Evolutionary conservation across 495 filamentous ascomycete species (phyloP).

Genomic region (Daldinia loculata): DNA sequence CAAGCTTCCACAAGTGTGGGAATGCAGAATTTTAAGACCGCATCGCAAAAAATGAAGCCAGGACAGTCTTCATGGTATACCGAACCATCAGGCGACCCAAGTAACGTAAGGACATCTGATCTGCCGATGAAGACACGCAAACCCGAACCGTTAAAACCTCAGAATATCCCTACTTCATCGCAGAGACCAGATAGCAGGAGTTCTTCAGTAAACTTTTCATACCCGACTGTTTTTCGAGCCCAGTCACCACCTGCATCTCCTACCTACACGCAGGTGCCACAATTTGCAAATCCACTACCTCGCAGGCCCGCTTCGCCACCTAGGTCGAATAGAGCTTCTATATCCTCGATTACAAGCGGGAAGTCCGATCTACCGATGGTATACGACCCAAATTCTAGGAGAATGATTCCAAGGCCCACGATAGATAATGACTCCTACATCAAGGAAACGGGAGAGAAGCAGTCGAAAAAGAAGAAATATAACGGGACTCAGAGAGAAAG

Average conservation of each 20-base stretch:
- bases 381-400: slow-evolving; percentile 67
- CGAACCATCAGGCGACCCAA: slow-evolving; percentile 52
- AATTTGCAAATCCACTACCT: slow-evolving; percentile 27
- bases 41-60: slow-evolving; percentile 54
- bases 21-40: slow-evolving; percentile 52
- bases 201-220: slow-evolving; percentile 85
- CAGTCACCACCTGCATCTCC: slow-evolving; percentile 55
- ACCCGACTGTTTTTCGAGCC: slow-evolving; percentile 60
- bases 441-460: slow-evolving; percentile 57
- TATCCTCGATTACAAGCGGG: slow-evolving; percentile 30
- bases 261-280: slow-evolving; percentile 50
- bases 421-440: slow-evolving; percentile 51
- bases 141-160: slow-evolving; percentile 29
- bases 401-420: slow-evolving; percentile 57
- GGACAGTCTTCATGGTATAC: slow-evolving; percentile 54
- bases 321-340: slow-evolving; percentile 37
- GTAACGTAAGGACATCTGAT: slow-evolving; percentile 54
- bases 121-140: slow-evolving; percentile 52
- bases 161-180: slow-evolving; percentile 3
- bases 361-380: slow-evolving; percentile 53
- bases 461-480: slow-evolving; percentile 65
- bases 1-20: slow-evolving; percentile 44
- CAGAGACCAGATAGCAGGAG: slow-evolving; percentile 65
- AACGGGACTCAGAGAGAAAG: slow-evolving; percentile 42
- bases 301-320: slow-evolving; percentile 27